Conservation (phyloP, 176 grass and related monocot species). For the Juncus effusus region DNA sequence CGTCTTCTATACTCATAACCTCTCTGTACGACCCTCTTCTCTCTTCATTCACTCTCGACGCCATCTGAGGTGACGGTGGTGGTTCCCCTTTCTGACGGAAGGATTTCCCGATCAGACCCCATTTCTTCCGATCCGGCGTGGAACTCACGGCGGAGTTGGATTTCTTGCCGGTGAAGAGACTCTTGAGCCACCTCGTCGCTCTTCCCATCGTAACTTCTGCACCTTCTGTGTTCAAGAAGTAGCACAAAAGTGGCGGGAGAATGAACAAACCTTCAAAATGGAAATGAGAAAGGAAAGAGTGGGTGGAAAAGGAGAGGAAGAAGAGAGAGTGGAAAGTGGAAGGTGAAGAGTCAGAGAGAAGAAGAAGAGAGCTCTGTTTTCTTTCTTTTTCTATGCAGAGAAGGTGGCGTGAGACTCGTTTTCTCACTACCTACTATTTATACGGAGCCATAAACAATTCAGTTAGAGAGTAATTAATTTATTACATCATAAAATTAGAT, state of each 20-base stretch:
- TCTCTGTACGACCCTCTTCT: conserved; percentile 30
- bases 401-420: background rate
- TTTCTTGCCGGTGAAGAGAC: conserved; percentile 62
- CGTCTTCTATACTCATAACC: conserved; percentile 12
- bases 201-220: conserved; percentile 56
- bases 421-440: too few relatives aligned
- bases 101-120: conserved; percentile 59
- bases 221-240: background rate
- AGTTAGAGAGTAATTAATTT: too few relatives aligned
- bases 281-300: conserved; percentile 5
- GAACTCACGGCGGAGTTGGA: background rate
- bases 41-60: conserved; percentile 19
- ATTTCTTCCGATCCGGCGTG: conserved; percentile 44
- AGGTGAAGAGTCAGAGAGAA: background rate
- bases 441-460: too few relatives aligned
- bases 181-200: conserved; percentile 64
- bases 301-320: background rate
- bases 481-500: too few relatives aligned
- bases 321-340: background rate
- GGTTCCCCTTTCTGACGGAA: conserved; percentile 51
- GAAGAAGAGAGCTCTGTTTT: background rate
- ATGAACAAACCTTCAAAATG: conserved; percentile 24
- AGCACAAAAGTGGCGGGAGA: conserved; percentile 50
- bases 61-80: conserved; percentile 12
- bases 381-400: background rate